Evolutionary conservation across 441 rosid species (phyloP).

Genomic region (Adansonia gregorii): DNA sequence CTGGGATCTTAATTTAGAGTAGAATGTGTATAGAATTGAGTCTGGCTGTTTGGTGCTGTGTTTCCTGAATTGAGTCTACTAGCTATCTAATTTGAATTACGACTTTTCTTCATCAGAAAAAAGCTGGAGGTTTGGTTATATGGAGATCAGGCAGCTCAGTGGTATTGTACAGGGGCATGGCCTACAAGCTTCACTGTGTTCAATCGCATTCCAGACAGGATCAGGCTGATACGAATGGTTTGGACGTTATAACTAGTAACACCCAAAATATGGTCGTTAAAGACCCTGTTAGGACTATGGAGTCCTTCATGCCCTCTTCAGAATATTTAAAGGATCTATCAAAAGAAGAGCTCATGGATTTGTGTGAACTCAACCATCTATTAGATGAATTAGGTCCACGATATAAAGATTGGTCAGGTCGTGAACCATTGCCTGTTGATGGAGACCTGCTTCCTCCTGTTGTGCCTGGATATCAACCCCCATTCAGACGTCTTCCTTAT

Average conservation of each 20-base stretch:
- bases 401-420: conserved; percentile 86
- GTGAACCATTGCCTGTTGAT: conserved; percentile 87
- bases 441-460: conserved; percentile 82
- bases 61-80: neutral
- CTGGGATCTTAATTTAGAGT: neutral
- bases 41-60: neutral
- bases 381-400: conserved; percentile 87
- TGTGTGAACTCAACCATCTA: conserved; percentile 59
- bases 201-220: conserved; percentile 53
- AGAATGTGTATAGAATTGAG: neutral
- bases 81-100: conserved; percentile 29
- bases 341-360: conserved; percentile 56
- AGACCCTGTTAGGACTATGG: conserved; percentile 25
- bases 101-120: conserved; percentile 54
- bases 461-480: conserved; percentile 66
- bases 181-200: conserved; percentile 72
- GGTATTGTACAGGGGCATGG: conserved; percentile 80
- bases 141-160: conserved; percentile 96
- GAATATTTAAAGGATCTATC: conserved; percentile 56
- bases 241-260: conserved; percentile 17
- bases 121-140: conserved; percentile 85
- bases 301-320: conserved; percentile 38
- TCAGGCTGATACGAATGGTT: conserved; percentile 33
- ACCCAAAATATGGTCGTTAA: conserved; percentile 26
- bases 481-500: conserved; percentile 75